Evolutionary conservation across 768 basidiomycete genomes (phyloP), one percentile per base, ranked within the genome.

Genomic region (Hortiboletus campestris): DNA sequence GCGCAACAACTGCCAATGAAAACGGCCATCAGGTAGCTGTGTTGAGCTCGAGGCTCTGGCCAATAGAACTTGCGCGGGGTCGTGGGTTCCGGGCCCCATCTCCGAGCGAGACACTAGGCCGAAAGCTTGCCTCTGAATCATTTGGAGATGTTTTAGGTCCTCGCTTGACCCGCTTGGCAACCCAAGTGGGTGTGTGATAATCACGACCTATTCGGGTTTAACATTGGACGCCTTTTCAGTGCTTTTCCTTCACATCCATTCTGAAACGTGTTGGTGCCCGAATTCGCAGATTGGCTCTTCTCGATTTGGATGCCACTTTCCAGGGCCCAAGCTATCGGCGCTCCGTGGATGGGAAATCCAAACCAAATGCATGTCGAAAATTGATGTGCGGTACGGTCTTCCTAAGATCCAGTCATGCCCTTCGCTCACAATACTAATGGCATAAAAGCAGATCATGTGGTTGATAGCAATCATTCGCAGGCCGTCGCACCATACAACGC

Each of bases 401-500:
- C 32, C 22, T 46, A 22, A 43, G 51, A 51, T 40, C 48, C 51
- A 29, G 29, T 19, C n/a, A 22, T 22, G 29, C 35, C 19, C 32
- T 40, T 19, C 35, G 41, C 46, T 52, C 55, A 36, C 46, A 20
- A 45, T 51, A n/a, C 56, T 38, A 14, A 55, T 36, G 40, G 25
- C 40, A 55, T 55, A 59, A 49, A 57, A 57, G 46, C 44, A 35
- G 46, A 62, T 63, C 59, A 53, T 68, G 58, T 56, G 61, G 54
- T 51, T 9, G 38, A 35, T 52, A 31, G 12, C 31, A 51, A 28
- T 13, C 28, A 28, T 61, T 54, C 57, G 43, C 61, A 54, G 46
- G 66, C 51, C 53, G 54, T 49, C 35, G 28, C 50, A 50, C 19
- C 34, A 19, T 50, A 50, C 46, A 11, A 43, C 61, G 31, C 60